Base-by-base conservation (phyloP, 2,329 filamentous ascomycete genomes). In the Periconia sp. region DNA sequence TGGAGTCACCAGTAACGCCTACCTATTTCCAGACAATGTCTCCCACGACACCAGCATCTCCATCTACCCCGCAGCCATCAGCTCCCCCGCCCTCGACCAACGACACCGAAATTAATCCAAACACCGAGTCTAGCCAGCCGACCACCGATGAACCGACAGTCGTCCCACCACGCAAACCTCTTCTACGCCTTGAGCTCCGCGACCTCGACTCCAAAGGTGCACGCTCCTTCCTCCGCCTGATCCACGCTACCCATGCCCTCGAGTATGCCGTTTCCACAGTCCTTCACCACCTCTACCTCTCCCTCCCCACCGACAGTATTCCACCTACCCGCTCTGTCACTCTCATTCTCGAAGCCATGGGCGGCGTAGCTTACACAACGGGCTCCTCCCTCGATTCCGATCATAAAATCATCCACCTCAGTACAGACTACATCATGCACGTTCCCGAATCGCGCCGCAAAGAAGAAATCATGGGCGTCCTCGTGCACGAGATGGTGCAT, bases 331-430 rank as follows among this genome's bases (percentile, higher is more conserved):
- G 91, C 55, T 95, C 91, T 48, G 85, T 97, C 17, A 97, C 92
- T 0, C 76, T 97, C 35, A 81, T 96, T 55, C 79, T 97, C 5
- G 85, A 90, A 30, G 80, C 85, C 60, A 92, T 96, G 84, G 79
- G 77, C 45, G 93, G 93, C 47, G 90, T 97, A 5, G 93, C 93
- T 18, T 96, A 97, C 77, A 97, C 93, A 1, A 91, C 85, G 0
- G 90, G 91, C 58, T 83, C 79, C 10, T 88, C 92, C 40, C 81
- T 95, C 11, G 92, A 96, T 74, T 62, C 81, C 56, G 89, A 94
- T 68, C 91, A 96, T 79, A 97, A 97, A 70, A 92, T 96, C 72
- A 94, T 97, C 58, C 91, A 97, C 75, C 82, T 97, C 73, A 92
- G 86, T 15, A 84, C 93, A 1, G 77, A 81, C 45, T 96, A 97